Conservation (phyloP, 2,329 filamentous ascomycete species). For the Talaromyces atroroseus region DNA sequence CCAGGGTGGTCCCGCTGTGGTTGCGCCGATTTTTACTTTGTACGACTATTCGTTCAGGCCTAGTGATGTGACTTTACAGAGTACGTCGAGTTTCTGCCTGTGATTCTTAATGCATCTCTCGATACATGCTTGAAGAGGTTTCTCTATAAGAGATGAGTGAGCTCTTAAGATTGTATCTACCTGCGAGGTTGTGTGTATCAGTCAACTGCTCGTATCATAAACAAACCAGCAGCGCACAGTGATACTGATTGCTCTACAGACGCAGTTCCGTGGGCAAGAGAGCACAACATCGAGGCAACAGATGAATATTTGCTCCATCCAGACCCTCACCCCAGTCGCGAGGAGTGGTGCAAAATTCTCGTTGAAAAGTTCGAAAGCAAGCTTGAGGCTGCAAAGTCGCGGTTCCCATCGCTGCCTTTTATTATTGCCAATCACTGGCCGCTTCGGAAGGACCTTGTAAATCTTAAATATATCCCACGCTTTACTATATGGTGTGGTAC, state of each 20-base stretch:
- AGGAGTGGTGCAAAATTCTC: slow-evolving; percentile 10
- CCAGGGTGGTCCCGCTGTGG: slow-evolving; percentile 9
- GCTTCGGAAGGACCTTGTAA: slow-evolving; percentile 10
- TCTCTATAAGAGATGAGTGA: no score
- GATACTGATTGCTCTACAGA: slow-evolving; percentile 7
- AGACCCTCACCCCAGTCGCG: slow-evolving; percentile 8
- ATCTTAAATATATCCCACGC: slow-evolving; percentile 9
- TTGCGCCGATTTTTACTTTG: slow-evolving; percentile 12
- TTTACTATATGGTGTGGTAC: slow-evolving; percentile 13
- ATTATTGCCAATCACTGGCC: slow-evolving; percentile 15
- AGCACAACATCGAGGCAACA: slow-evolving; percentile 12
- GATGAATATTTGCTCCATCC: slow-evolving; percentile 13
- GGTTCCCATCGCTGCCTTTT: slow-evolving; percentile 1
- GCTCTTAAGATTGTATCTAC: not conserved
- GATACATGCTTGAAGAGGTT: not conserved
- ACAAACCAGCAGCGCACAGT: no score
- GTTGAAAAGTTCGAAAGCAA: slow-evolving; percentile 10
- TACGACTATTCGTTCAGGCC: slow-evolving; percentile 14
- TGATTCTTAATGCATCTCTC: not conserved
- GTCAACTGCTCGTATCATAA: not conserved
- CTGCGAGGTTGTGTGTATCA: not conserved
- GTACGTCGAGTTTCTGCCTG: not conserved
- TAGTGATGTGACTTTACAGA: slow-evolving; percentile 4
- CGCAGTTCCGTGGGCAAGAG: slow-evolving; percentile 11
- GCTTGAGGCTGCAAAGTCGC: not conserved